A percentile compares a stretch with the other conserved stretches of the same genome.
phyloP scores from a whole-genome alignment of 2,329 filamentous ascomycete species.

The Achaetomium macrosporum region DNA sequence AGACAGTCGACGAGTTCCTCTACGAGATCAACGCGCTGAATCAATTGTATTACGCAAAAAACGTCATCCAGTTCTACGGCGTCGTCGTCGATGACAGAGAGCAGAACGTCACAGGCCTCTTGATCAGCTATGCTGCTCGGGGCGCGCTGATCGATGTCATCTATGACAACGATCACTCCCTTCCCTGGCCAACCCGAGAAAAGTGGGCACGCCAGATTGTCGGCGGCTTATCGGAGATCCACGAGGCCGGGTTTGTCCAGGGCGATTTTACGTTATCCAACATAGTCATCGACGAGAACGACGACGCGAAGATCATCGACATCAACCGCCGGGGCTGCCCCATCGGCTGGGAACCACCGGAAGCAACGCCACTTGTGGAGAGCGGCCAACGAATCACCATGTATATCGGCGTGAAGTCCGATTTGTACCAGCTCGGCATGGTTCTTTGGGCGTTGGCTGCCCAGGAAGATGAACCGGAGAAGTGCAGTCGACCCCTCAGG shows the following conservation, averaged over 20 bases:
- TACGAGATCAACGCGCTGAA: constrained; percentile 97
- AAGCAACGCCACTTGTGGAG: constrained; percentile 77
- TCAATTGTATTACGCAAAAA: constrained; percentile 62
- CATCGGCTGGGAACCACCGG: constrained; percentile 94
- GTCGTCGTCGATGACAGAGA: constrained; percentile 76
- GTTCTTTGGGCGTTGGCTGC: constrained; percentile 88
- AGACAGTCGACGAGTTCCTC: constrained; percentile 91
- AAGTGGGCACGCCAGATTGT: constrained; percentile 91
- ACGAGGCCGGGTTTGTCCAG: constrained; percentile 93
- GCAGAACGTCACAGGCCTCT: constrained; percentile 73
- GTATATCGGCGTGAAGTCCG: constrained; percentile 97
- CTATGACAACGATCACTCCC: constrained; percentile 63
- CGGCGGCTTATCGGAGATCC: constrained; percentile 81
- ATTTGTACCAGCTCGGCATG: constrained; percentile 95
- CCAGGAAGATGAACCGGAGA: constrained; percentile 84
- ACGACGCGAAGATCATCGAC: constrained; percentile 94
- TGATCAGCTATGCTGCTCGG: constrained; percentile 81
- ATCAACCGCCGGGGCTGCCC: constrained; percentile 97
- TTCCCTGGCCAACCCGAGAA: constrained; percentile 68
- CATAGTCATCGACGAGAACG: constrained; percentile 80
- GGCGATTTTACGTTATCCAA: constrained; percentile 97
- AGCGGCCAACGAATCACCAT: constrained; percentile 87
- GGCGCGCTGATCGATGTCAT: constrained; percentile 88
- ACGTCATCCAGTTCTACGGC: constrained; percentile 81
- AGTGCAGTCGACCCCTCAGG: constrained; percentile 63